Evolutionary conservation across 164 flowering plant species (phyloP), one percentile per base, ranked within the genome.

Genomic region (Piper betle): DNA sequence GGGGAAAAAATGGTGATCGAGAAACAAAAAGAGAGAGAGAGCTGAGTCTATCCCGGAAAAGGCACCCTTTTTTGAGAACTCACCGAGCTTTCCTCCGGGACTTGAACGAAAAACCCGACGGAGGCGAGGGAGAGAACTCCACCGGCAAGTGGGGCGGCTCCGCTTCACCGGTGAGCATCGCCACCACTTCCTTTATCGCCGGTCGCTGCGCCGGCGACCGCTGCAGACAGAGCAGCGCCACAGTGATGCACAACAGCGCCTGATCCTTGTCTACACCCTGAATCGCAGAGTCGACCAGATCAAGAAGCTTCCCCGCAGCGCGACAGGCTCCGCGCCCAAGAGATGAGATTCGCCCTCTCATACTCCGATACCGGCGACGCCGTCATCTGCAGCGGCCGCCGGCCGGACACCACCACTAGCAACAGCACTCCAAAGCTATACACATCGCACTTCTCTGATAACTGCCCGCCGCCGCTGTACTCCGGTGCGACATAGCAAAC

Each of bases 401-500:
- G 70, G 13, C 99, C 99, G 2, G 97, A 84, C n/a, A 94, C 72
- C 54, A 94, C 41, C 59, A 91, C 99, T 50, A 93, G 66, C 5
- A 93, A 64, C 55, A 93, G 77, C 42, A 93, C 99, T 0, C 98
- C 97, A 66, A 76, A 93, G 70, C 97, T 93, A 57, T 90, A 93
- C 1, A 90, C 92, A 68, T 90, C 99, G 57, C 93, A 83, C 68
- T 81, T 93, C 65, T 90, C 97, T 0, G 93, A 88, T 4, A 85
- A 70, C 60, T 68, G 69, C 3, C 93, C 91, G 0, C 61, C 65
- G 7, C 90, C 94, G 13, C 92, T 87, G 64, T 81, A 88, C 58
- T 93, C 99, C 0, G 97, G 99, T 39, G 99, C 97, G 60, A 87
- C 79, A 62, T 91, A 91, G 68, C 99, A 93, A 15, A 93, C 91